phyloP scores from a whole-genome alignment of 108 stramenopile genomes.

The Nannochloropsis granulata region DNA sequence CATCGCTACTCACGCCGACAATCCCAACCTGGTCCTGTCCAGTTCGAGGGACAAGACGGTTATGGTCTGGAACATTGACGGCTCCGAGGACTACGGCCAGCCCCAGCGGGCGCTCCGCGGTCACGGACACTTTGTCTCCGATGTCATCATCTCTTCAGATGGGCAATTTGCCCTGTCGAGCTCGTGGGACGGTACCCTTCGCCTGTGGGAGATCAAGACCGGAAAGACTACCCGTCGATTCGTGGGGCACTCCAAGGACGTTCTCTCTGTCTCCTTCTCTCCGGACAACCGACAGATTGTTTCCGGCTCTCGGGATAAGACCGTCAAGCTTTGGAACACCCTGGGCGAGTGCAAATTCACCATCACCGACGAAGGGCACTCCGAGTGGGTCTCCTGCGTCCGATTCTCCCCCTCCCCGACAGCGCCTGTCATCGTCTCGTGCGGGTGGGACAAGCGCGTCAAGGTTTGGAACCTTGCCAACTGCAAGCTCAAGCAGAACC shows the following conservation, averaged over 20 bases:
- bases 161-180: constrained; percentile 93
- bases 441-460: constrained; percentile 98
- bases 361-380: constrained; percentile 80
- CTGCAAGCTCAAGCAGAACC: constrained; percentile 95
- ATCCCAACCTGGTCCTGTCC: constrained; percentile 89
- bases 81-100: constrained; percentile 59
- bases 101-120: constrained; percentile 89
- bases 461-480: constrained; percentile 98
- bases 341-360: constrained; percentile 94
- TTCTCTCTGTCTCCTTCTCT: constrained; percentile 91
- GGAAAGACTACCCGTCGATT: constrained; percentile 96
- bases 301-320: constrained; percentile 87
- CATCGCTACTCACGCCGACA: constrained; percentile 94
- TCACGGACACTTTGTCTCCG: constrained; percentile 97
- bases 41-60: constrained; percentile 94
- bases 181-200: constrained; percentile 93
- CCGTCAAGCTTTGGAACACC: constrained; percentile 99
- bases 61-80: constrained; percentile 84
- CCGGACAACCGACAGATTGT: constrained; percentile 94
- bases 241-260: constrained; percentile 98
- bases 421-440: constrained; percentile 89
- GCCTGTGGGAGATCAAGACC: constrained; percentile 92
- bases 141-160: constrained; percentile 87
- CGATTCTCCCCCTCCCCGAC: constrained; percentile 85
- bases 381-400: constrained; percentile 99